Conservation (phyloP, 2,329 filamentous ascomycete species). For the Delphinella strobiligena region DNA sequence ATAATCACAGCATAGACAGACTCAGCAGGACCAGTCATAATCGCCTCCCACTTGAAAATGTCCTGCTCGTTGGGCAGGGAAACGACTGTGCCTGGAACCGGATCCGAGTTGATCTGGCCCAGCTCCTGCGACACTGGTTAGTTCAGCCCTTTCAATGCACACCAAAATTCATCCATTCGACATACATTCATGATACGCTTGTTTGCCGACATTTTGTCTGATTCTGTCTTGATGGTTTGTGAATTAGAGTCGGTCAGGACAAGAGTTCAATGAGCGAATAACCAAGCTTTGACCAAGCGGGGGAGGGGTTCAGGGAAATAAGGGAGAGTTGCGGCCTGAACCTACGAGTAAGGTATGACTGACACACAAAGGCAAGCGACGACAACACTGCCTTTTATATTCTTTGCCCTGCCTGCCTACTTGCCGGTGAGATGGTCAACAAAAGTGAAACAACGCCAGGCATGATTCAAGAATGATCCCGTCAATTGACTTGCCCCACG, state of each 20-base stretch:
- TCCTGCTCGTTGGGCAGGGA: conserved; percentile 49
- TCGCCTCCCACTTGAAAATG: conserved; percentile 56
- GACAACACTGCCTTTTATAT: no score
- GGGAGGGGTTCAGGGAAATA: no score
- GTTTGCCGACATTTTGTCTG: conserved; percentile 19
- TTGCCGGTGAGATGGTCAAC: no score
- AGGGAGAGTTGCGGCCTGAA: no score
- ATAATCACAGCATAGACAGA: conserved; percentile 51
- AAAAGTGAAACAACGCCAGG: no score
- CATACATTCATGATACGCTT: conserved; percentile 36
- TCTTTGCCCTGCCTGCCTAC: no score
- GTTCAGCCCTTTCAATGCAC: conserved; percentile 2
- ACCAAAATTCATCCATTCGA: not conserved
- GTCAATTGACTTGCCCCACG: not conserved
- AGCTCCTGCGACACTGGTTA: conserved; percentile 46
- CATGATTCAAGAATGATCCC: no score
- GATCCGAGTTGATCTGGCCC: conserved; percentile 42
- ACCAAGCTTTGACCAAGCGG: no score
- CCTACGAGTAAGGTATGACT: no score
- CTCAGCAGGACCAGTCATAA: conserved; percentile 52
- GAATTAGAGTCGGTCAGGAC: not conserved
- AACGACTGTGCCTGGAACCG: conserved; percentile 46
- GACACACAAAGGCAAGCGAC: no score
- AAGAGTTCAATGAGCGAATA: no score
- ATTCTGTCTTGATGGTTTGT: not conserved